These are phyloP conservation scores for Lophium mytilinum DNA, from an alignment of 495 filamentous ascomycete species.

Conservation along the genomic window DNA sequence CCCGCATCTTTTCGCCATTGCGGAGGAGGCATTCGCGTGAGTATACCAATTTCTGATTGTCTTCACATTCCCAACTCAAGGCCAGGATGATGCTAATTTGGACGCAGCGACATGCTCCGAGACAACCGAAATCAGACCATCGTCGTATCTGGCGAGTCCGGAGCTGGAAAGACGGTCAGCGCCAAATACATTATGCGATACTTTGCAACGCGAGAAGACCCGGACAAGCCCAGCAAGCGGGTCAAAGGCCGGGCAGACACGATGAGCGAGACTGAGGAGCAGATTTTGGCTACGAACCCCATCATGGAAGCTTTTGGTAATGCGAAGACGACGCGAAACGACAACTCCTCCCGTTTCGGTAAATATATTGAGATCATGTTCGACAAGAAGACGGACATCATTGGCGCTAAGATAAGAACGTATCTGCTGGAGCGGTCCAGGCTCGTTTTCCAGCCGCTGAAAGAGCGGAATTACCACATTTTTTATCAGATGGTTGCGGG, in stretches of 20 bases:
- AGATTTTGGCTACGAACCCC: conserved; percentile 95
- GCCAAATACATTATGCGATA: conserved; percentile 99
- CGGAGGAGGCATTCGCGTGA: conserved; percentile 97
- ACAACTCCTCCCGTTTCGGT: conserved; percentile 97
- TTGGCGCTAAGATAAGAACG: conserved; percentile 92
- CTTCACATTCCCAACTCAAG: neutral
- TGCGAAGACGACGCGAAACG: conserved; percentile 96
- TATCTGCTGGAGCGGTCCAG: conserved; percentile 93
- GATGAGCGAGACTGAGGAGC: conserved; percentile 98
- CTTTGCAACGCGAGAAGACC: conserved; percentile 94
- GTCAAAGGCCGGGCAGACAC: conserved; percentile 69
- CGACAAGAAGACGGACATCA: conserved; percentile 88
- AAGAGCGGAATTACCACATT: conserved; percentile 98
- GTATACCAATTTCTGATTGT: conserved; percentile 22
- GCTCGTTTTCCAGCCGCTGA: conserved; percentile 95
- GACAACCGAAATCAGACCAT: conserved; percentile 96
- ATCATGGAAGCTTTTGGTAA: conserved; percentile 99
- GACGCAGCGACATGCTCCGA: conserved; percentile 83
- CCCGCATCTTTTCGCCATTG: conserved; percentile 97
- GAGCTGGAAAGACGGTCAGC: conserved; percentile 97
- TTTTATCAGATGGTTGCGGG: conserved; percentile 98
- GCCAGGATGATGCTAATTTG: neutral
- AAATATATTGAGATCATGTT: conserved; percentile 99
- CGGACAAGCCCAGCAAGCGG: conserved; percentile 75
- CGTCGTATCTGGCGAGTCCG: conserved; percentile 96